Base-by-base conservation (phyloP, 2,329 filamentous ascomycete species). In the Falciphora oryzae region DNA sequence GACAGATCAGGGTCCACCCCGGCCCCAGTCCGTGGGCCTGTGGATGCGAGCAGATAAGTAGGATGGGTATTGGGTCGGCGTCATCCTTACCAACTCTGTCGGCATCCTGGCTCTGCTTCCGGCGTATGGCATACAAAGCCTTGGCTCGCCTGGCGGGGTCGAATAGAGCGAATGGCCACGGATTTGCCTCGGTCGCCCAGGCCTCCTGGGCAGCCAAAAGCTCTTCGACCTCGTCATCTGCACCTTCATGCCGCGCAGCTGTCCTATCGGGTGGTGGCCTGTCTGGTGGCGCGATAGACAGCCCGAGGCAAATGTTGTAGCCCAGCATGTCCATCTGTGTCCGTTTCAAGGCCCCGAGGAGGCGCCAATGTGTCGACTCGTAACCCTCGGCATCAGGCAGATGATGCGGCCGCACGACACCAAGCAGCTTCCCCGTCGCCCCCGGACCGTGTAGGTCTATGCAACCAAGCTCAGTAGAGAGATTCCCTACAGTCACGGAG, bases 401-500 rank as follows among this genome's bases (percentile, higher is more conserved):
- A n/a, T 63, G 61, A 8, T 29, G 44, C 5, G 61, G 61, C 13
- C 29, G 50, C 28, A 63, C 18, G 22, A 63, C 4, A 32, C 31
- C 29, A 29, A 25, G 28, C 10, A 63, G 29, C 13, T 31, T 25
- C 22, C n/a, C 28, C 7, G 50, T 57, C 13, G 61, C 53, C 18
- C 50, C 61, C 7, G 50, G 44, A n/a, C 61, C 61, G 22, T 32
- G 61, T 13, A 63, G 27, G 18, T 63, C 61, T 50, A 63, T 63
- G 27, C 61, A 57, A 18, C 61, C 61, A 38, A 63, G 29, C 27
- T 57, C 29, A 13, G 11, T 38, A 10, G 61, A 63, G 8, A 63
- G 44, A 38, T 38, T 29, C n/a, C 22, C 32, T 3, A 38, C 78
- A 78, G 29, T 83, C 85, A 85, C 88, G 92, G 29, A 86, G 77